phyloP scores from a whole-genome alignment of 805 yeast species.

The Spathaspora arborariae region DNA sequence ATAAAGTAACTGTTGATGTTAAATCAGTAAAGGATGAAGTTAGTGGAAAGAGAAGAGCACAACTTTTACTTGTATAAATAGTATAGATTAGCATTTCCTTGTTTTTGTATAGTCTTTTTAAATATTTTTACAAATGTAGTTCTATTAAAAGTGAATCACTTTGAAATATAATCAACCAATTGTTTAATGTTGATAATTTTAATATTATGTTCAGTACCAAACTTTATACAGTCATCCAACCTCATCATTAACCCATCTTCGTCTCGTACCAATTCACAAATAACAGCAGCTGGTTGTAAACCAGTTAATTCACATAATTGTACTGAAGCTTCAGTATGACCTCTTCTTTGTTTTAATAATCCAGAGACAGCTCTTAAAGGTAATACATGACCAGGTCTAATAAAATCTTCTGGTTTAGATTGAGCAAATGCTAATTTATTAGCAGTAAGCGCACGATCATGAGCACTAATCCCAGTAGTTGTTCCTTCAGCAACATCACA shows the following conservation, averaged over 20 bases:
- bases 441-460: conserved; percentile 86
- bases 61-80: conserved; percentile 48
- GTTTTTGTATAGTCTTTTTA: background rate
- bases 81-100: background rate
- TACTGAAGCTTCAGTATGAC: conserved; percentile 97
- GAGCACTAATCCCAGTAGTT: conserved; percentile 95
- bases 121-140: background rate
- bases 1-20: conserved; percentile 79
- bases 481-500: conserved; percentile 85
- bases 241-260: conserved; percentile 96
- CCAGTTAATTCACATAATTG: conserved; percentile 78
- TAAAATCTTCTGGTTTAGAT: conserved; percentile 59
- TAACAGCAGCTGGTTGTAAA: conserved; percentile 81
- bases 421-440: conserved; percentile 59
- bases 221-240: conserved; percentile 75
- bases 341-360: conserved; percentile 74
- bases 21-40: conserved; percentile 78
- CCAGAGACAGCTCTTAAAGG: conserved; percentile 92
- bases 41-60: conserved; percentile 91
- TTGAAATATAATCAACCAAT: conserved; percentile 40
- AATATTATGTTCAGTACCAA: conserved; percentile 57
- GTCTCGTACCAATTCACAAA: conserved; percentile 91
- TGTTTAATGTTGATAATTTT: conserved; percentile 79
- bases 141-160: conserved; percentile 1
- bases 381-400: conserved; percentile 91